These are phyloP conservation scores for Oropetium thomaeum DNA, from an alignment of 176 grass and related monocot species.

Conservation along the genomic window DNA sequence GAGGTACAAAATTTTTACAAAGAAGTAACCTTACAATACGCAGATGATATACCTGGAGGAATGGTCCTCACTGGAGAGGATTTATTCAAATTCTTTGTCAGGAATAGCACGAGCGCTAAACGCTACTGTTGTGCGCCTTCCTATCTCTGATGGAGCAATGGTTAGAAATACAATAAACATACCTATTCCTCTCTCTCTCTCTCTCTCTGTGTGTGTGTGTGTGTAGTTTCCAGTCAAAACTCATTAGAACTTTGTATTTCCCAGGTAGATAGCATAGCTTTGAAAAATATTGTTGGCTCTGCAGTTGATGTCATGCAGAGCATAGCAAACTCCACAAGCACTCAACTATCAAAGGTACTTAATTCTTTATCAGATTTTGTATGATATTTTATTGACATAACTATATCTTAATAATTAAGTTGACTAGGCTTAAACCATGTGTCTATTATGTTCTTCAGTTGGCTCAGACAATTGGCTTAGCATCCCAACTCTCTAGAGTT, in stretches of 20 bases:
- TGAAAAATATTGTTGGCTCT: constrained; percentile 51
- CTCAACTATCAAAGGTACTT: constrained; percentile 50
- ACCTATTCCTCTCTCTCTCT: too few relatives aligned
- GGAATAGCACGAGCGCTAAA: constrained; percentile 50
- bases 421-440: background rate
- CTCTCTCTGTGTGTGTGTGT: too few relatives aligned
- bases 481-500: constrained; percentile 50
- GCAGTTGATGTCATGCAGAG: constrained; percentile 69
- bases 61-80: constrained; percentile 56
- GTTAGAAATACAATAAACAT: constrained; percentile 28
- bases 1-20: background rate
- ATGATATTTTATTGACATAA: background rate
- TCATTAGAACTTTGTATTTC: background rate
- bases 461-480: constrained; percentile 38
- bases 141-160: constrained; percentile 42
- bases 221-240: background rate
- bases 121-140: constrained; percentile 50
- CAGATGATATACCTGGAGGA: constrained; percentile 67
- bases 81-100: constrained; percentile 53
- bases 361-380: background rate
- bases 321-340: constrained; percentile 43
- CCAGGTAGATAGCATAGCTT: constrained; percentile 56
- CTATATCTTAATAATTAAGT: background rate
- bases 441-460: constrained; percentile 39
- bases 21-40: background rate